Conservation (phyloP, 2,329 filamentous ascomycete genomes). For the Fusarium albosuccineum region DNA sequence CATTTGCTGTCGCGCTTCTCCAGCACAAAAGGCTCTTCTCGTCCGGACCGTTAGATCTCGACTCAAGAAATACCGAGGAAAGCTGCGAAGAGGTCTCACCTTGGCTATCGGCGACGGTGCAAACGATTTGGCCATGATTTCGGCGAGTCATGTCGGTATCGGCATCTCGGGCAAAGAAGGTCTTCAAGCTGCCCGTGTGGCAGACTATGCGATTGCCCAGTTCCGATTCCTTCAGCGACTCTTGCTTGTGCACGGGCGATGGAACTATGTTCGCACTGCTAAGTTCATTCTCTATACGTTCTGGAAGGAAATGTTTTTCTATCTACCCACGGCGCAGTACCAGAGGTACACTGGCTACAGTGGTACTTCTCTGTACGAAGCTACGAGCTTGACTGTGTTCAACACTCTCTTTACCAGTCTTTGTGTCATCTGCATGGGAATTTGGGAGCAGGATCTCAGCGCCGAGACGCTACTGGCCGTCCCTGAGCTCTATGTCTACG, state of each 20-base stretch:
- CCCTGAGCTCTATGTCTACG: conserved; percentile 89
- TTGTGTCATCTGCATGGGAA: conserved; percentile 87
- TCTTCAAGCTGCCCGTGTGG: conserved; percentile 87
- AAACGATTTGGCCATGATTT: conserved; percentile 97
- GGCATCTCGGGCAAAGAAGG: conserved; percentile 95
- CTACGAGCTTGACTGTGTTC: conserved; percentile 88
- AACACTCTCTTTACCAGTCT: conserved; percentile 95
- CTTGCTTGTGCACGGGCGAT: conserved; percentile 86
- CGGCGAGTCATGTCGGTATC: conserved; percentile 85
- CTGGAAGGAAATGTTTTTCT: conserved; percentile 90
- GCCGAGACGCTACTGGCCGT: conserved; percentile 91
- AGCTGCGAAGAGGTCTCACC: conserved; percentile 71
- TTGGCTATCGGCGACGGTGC: conserved; percentile 94
- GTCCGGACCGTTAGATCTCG: conserved; percentile 83
- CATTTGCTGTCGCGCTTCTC: conserved; percentile 92
- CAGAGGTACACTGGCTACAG: conserved; percentile 89
- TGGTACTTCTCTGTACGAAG: conserved; percentile 91
- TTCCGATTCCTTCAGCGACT: conserved; percentile 90
- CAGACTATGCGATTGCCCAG: conserved; percentile 92
- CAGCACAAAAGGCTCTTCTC: conserved; percentile 90
- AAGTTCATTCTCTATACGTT: conserved; percentile 93
- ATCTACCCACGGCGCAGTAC: conserved; percentile 85
- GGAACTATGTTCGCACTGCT: conserved; percentile 90
- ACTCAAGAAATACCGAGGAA: conserved; percentile 67
- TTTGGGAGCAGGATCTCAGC: conserved; percentile 90